Evolutionary conservation across 2,329 filamentous ascomycete species (phyloP), one percentile per base, ranked within the genome.

Genomic region (Aureobasidium lini): DNA sequence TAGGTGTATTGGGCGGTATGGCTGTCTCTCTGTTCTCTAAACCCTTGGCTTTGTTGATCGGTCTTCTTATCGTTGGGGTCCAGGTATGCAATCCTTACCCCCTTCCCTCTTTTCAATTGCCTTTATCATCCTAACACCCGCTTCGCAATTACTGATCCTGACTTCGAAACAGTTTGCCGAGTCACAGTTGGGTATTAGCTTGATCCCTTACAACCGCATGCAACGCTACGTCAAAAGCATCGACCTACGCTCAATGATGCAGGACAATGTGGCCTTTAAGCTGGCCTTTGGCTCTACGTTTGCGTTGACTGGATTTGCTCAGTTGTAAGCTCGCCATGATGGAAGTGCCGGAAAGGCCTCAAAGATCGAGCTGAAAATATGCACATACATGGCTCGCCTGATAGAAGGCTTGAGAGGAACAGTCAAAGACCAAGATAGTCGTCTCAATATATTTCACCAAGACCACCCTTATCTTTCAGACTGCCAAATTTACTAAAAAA

Each of bases 261-360:
- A 81, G 65, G 77, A 81, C 62, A 82, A 84, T 65, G 79, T 83
- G 2, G 81, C 81, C 16, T 87, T 88, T 69, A 87, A 86, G 68
- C 69, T 85, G 23, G 84, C 85, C 3, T 91, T 92, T 70, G 83
- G 84, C n/a, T 68, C 83, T 43, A 87, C 88, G 31, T 91, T 91
- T 73, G 82, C 86, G 29, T 73, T 91, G 67, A 86, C 87, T 50
- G 84, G 82, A 2, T 87, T 88, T 78, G 79, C 79, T 42, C 40
- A 56, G 29, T 18, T 61, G 42, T 56, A 54, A 18, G 23, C 23
- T 23, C 23, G 23, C 23, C 23, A 23, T 23, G 23, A 23, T 23
- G 23, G 23, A 23, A 23, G 23, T 23, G 23, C 23, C 23, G 23
- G 23, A 23, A 23, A 23, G 23, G 23, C 23, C 23, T 23, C 23